phyloP scores from a whole-genome alignment of 202 grass and related monocot species.

The Zoysia matrella region DNA sequence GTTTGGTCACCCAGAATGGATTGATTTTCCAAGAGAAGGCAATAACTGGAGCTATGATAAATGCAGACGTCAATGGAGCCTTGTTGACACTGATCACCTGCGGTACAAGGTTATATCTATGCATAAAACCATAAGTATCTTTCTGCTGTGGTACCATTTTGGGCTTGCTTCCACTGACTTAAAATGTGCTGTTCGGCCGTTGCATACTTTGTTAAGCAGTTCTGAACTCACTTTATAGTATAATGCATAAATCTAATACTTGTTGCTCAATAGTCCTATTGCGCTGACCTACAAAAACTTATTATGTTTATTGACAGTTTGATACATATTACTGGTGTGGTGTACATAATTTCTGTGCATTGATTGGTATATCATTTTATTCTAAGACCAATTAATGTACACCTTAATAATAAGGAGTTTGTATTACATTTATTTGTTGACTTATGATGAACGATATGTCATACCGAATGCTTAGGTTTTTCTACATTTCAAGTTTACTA shows the following conservation, averaged over 20 bases:
- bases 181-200: not conserved
- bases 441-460: constrained; percentile 1
- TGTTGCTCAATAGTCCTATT: not conserved
- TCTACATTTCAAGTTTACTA: constrained; percentile 16
- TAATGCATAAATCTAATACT: constrained; percentile 2
- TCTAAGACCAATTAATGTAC: constrained; percentile 9
- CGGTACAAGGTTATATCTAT: constrained; percentile 85
- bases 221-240: not conserved
- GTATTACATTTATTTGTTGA: not conserved
- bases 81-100: constrained; percentile 88
- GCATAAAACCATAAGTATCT: not conserved
- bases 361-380: constrained; percentile 7
- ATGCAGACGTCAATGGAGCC: constrained; percentile 96
- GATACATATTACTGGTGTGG: not conserved
- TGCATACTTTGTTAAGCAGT: not conserved
- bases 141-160: not conserved
- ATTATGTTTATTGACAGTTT: not conserved
- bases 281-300: not conserved
- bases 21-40: constrained; percentile 97
- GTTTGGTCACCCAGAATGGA: constrained; percentile 99
- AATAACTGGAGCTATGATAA: constrained; percentile 97
- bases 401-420: not conserved
- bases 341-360: constrained; percentile 17
- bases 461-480: not conserved
- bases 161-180: constrained; percentile 20